Percentiles rank a stretch among this genome's conserved stretches.
Evolutionary conservation across 768 basidiomycete species (phyloP).

Genomic region (Boletellus ananiceps): DNA sequence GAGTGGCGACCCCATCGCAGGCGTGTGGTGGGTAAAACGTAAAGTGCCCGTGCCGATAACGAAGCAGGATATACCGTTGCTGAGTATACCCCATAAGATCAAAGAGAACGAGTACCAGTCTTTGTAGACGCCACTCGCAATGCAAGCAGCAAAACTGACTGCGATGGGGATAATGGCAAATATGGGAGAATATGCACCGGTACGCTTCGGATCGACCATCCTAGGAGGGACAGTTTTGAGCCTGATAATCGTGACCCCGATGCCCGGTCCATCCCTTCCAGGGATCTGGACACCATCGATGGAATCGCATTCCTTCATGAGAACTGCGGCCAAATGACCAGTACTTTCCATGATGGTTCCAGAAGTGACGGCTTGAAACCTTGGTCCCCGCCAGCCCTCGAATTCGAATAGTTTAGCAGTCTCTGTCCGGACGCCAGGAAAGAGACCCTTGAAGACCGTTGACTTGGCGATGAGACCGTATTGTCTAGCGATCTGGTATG

Average conservation of each 20-base stretch:
- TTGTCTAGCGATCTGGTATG: background rate
- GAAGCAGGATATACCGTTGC: constrained; percentile 27
- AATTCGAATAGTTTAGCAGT: too few species aligned
- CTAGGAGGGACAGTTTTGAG: constrained; percentile 6
- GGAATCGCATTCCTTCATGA: constrained; percentile 12
- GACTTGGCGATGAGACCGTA: too few species aligned
- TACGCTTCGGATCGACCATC: constrained; percentile 5
- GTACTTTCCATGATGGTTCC: constrained; percentile 45
- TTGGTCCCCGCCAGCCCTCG: constrained; percentile 38
- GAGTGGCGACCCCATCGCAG: constrained; percentile 21
- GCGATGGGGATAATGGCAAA: constrained; percentile 19
- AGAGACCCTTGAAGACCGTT: too few species aligned
- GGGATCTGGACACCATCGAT: constrained; percentile 8
- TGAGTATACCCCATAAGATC: constrained; percentile 28
- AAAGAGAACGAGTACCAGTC: constrained; percentile 28
- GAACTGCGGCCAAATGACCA: constrained; percentile 56
- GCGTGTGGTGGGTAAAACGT: constrained; percentile 19
- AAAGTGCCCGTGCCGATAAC: constrained; percentile 24
- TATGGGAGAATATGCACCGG: background rate
- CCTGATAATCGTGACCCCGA: constrained; percentile 8
- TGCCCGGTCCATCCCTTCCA: constrained; percentile 7
- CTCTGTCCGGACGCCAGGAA: too few species aligned
- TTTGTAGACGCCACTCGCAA: constrained; percentile 11
- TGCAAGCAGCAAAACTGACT: constrained; percentile 19
- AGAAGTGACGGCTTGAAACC: constrained; percentile 69